Base-by-base conservation (phyloP, 1,139 yeast genomes). In the Lodderomyces metapsilosis region DNA sequence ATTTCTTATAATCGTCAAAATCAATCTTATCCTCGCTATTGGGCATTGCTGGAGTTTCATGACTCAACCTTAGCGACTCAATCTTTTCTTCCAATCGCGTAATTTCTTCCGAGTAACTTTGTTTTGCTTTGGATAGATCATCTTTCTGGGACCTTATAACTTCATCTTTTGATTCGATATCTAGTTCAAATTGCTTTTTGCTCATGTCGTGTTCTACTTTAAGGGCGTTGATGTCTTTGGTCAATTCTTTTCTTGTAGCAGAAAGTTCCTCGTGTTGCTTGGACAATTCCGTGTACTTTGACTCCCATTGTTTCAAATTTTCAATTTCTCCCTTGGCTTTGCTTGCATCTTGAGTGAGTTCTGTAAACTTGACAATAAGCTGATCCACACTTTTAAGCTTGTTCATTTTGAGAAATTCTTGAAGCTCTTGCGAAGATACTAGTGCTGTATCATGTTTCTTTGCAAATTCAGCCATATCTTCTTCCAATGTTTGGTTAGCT, bases 11-110 rank as follows among this genome's bases (percentile, higher is more conserved):
- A 22, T 65, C 75, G 3, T 56, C 59, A 40, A 58, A 57, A 37
- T 63, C 63, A 44, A 53, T 28, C 30, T 30, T 18, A 31, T 50
- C 52, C 4, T 33, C 41, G 12, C 41, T 46, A 5, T 27, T 18
- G 6, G 34, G 33, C 8, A 31, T 28, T 20, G 31, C 24, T 10
- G 39, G 22, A 5, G 43, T 33, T 43, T 66, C 73, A 32, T 52
- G 57, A 34, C 61, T 64, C 27, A 57, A 44, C 18, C 74, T 53
- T 31, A 76, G 57, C 5, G 53, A 44, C 50, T 78, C 83, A 44
- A 78, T 60, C 45, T 75, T 76, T 36, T 60, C 61, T 53, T 78
- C 83, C 38, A 78, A 57, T 32, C 82, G 60, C 21, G 68, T 56
- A 11, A 79, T 64, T 50, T 82, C 88, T 12, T 57, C 54, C 9